These are phyloP conservation scores for Ascochyta viciae-villosae DNA, from an alignment of 2,329 filamentous ascomycete species.

Conservation along the genomic window DNA sequence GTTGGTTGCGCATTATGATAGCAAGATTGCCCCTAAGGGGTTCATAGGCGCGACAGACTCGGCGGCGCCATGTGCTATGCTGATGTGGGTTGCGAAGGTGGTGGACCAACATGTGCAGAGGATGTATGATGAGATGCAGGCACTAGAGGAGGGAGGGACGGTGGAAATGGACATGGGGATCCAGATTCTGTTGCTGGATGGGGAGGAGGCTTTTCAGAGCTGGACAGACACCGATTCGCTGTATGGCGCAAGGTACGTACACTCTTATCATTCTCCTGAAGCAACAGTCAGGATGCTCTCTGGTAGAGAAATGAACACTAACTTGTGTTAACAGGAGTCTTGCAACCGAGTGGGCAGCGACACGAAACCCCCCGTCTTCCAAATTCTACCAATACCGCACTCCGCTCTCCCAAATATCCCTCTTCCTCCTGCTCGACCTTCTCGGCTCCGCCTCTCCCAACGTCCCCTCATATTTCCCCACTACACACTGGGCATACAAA, in stretches of 20 bases:
- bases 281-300: neutral
- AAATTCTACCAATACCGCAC: slow-evolving; percentile 68
- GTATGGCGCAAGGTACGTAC: slow-evolving; percentile 78
- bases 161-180: slow-evolving; percentile 81
- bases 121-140: slow-evolving; percentile 80
- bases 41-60: slow-evolving; percentile 96
- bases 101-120: slow-evolving; percentile 79
- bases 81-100: slow-evolving; percentile 83
- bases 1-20: slow-evolving; percentile 94
- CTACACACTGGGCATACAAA: slow-evolving; percentile 92
- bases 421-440: slow-evolving; percentile 92
- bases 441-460: slow-evolving; percentile 73
- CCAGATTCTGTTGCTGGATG: slow-evolving; percentile 89
- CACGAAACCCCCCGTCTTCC: slow-evolving; percentile 73
- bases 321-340: slow-evolving; percentile 60
- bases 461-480: slow-evolving; percentile 86
- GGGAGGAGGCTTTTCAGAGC: slow-evolving; percentile 85
- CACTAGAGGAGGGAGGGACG: slow-evolving; percentile 56
- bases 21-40: slow-evolving; percentile 76
- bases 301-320: slow-evolving; percentile 5
- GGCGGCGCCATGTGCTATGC: slow-evolving; percentile 91
- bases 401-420: slow-evolving; percentile 77
- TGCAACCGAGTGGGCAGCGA: slow-evolving; percentile 79
- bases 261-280: neutral
- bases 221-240: slow-evolving; percentile 86